A percentile compares a stretch with the other conserved stretches of the same genome.
phyloP scores from a whole-genome alignment of 768 basidiomycete species.

The Clitopilus passeckerianus region DNA sequence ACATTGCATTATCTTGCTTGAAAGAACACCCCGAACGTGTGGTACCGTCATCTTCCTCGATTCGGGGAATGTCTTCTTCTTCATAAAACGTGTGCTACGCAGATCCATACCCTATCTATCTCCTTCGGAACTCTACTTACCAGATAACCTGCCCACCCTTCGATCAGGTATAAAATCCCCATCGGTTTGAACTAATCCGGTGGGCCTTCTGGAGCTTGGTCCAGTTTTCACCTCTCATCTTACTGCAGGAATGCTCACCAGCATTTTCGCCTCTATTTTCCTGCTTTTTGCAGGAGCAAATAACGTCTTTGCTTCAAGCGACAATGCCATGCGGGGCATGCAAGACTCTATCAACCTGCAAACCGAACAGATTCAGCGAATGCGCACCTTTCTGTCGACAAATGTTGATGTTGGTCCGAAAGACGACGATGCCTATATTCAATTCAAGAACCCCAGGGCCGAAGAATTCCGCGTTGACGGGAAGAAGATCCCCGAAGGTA shows the following conservation, averaged over 20 bases:
- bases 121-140: background rate
- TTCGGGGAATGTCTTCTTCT: background rate
- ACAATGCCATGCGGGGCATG: conserved; percentile 31
- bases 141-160: background rate
- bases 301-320: conserved; percentile 14
- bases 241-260: background rate
- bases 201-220: too few species aligned
- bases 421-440: conserved; percentile 32
- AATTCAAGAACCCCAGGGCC: conserved; percentile 59
- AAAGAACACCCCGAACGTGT: background rate
- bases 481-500: conserved; percentile 39
- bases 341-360: conserved; percentile 40
- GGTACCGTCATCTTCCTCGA: background rate
- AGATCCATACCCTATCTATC: background rate
- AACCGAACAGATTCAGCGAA: conserved; percentile 35
- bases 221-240: too few species aligned
- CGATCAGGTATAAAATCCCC: background rate
- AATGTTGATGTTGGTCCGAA: conserved; percentile 11
- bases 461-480: conserved; percentile 44
- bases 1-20: background rate
- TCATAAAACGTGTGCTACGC: background rate
- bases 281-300: conserved; percentile 11
- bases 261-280: conserved; percentile 8
- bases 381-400: conserved; percentile 33
- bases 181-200: background rate